phyloP scores from a whole-genome alignment of 805 yeast genomes.

The Candida maris region DNA sequence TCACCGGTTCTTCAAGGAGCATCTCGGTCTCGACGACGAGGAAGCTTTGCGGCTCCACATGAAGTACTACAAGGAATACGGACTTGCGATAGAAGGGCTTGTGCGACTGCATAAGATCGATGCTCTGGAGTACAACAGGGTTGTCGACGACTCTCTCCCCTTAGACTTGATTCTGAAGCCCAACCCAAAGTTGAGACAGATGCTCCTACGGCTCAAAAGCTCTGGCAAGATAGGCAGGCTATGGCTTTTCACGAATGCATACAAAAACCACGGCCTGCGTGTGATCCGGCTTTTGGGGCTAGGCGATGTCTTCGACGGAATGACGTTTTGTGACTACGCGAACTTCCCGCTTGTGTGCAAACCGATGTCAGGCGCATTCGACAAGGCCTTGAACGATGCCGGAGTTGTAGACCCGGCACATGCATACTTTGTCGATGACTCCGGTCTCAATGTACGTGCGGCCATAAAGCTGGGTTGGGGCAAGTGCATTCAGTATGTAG shows the following conservation, averaged over 20 bases:
- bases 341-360: slow-evolving; percentile 73
- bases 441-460: slow-evolving; percentile 71
- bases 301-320: slow-evolving; percentile 92
- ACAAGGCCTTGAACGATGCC: slow-evolving; percentile 61
- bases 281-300: slow-evolving; percentile 77
- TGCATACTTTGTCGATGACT: slow-evolving; percentile 84
- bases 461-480: slow-evolving; percentile 73
- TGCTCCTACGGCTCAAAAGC: slow-evolving; percentile 44
- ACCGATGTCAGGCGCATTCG: slow-evolving; percentile 75
- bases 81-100: slow-evolving; percentile 90
- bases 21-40: slow-evolving; percentile 57
- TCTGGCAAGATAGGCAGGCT: slow-evolving; percentile 58
- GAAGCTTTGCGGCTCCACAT: slow-evolving; percentile 72
- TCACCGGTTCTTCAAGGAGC: slow-evolving; percentile 71
- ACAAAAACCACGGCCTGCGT: slow-evolving; percentile 82
- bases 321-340: slow-evolving; percentile 87
- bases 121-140: slow-evolving; percentile 81
- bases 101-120: slow-evolving; percentile 67
- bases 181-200: slow-evolving; percentile 48
- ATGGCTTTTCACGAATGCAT: slow-evolving; percentile 95
- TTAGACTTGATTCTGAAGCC: slow-evolving; percentile 73
- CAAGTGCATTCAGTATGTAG: slow-evolving; percentile 69
- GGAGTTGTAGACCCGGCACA: slow-evolving; percentile 46
- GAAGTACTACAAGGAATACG: slow-evolving; percentile 80
- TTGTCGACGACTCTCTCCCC: slow-evolving; percentile 92